Percentiles rank a stretch among this genome's conserved stretches.
Conservation (phyloP, 2,329 filamentous ascomycete genomes). For the Trichoderma sp. region DNA sequence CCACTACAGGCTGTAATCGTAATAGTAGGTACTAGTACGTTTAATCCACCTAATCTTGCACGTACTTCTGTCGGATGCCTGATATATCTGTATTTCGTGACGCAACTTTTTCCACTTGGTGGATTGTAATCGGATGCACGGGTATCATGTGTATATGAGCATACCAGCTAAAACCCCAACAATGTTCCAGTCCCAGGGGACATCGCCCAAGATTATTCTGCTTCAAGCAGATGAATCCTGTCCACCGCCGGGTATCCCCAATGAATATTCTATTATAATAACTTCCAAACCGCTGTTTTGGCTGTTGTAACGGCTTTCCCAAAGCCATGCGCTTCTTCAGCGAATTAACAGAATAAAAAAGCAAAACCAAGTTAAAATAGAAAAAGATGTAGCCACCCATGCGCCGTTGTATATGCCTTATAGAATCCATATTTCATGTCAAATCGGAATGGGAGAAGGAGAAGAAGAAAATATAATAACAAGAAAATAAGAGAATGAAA, state of each 20-base stretch:
- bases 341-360: neutral
- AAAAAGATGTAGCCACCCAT: neutral
- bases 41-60: no score
- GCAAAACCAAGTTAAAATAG: neutral
- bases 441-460: neutral
- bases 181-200: no score
- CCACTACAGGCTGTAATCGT: no score
- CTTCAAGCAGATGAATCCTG: neutral
- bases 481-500: neutral
- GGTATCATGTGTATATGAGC: neutral
- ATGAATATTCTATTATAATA: neutral
- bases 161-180: neutral
- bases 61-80: neutral
- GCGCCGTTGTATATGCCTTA: slow-evolving; percentile 1
- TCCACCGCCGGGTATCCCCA: neutral
- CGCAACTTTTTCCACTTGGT: neutral
- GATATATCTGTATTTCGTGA: neutral
- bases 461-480: no score
- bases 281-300: slow-evolving; percentile 1
- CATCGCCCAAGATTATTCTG: neutral
- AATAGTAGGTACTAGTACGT: neutral
- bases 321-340: neutral
- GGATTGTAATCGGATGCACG: neutral
- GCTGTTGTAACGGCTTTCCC: neutral
- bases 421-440: neutral